These are phyloP conservation scores for Aegilops speltoides DNA, from an alignment of 176 grass and related monocot species.

Conservation along the genomic window DNA sequence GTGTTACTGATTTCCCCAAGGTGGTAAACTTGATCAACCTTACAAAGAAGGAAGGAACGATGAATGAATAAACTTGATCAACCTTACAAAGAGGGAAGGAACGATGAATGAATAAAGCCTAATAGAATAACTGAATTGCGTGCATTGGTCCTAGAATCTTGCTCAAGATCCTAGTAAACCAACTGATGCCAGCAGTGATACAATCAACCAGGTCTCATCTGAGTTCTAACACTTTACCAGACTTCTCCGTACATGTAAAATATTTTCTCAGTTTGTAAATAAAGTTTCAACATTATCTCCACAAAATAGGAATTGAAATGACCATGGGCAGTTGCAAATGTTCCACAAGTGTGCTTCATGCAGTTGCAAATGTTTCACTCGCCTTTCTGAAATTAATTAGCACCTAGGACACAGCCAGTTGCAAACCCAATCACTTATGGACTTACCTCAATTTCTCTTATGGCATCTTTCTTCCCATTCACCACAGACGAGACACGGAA, in stretches of 20 bases:
- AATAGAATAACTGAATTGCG: constrained; percentile 5
- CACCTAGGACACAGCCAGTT: neutral
- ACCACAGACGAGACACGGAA: constrained; percentile 84
- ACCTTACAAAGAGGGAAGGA: constrained; percentile 60
- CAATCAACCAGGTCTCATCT: constrained; percentile 1
- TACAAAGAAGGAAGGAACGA: constrained; percentile 37
- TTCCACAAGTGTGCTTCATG: neutral
- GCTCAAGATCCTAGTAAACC: constrained; percentile 13
- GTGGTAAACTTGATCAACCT: constrained; percentile 85
- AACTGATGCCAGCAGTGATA: neutral
- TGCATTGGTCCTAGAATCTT: constrained; percentile 5
- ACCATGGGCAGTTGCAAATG: neutral
- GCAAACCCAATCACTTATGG: neutral
- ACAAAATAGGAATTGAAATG: neutral
- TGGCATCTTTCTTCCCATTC: constrained; percentile 93
- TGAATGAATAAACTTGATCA: constrained; percentile 56
- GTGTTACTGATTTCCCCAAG: constrained; percentile 47
- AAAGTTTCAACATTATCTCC: neutral
- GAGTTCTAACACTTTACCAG: neutral
- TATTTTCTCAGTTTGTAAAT: constrained; percentile 13
- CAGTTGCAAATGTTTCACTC: neutral
- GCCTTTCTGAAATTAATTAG: constrained; percentile 9
- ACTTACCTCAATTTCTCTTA: constrained; percentile 84
- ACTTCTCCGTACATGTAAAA: neutral
- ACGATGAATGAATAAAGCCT: constrained; percentile 21